phyloP scores from a whole-genome alignment of 306 rosid species.

The Cucurbita ficifolia region DNA sequence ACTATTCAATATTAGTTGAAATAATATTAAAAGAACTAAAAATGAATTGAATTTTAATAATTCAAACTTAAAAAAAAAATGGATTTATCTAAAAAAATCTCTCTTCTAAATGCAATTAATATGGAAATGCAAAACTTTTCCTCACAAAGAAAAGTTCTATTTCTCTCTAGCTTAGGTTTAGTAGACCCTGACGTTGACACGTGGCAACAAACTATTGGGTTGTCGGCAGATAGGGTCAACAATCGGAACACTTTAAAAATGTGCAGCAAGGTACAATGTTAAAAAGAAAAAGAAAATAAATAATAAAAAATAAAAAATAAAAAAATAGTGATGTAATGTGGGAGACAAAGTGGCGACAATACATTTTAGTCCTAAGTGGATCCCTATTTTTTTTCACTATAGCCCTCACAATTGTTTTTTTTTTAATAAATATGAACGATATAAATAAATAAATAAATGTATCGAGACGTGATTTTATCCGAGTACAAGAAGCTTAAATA shows the following conservation, averaged over 20 bases:
- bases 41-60: no score
- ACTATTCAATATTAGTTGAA: no score
- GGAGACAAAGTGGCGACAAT: slow-evolving; percentile 9
- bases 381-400: neutral
- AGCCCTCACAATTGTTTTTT: neutral
- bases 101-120: neutral
- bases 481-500: no score
- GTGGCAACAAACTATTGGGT: neutral
- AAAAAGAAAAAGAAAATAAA: neutral
- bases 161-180: neutral
- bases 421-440: no score
- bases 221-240: slow-evolving; percentile 4
- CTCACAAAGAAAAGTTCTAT: neutral
- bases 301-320: no score
- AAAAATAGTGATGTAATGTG: neutral
- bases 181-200: neutral
- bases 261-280: neutral
- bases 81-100: neutral
- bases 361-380: slow-evolving; percentile 6
- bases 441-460: no score
- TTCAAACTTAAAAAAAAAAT: no score
- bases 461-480: no score
- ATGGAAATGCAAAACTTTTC: neutral
- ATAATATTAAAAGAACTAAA: no score
- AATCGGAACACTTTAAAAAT: neutral